A percentile compares a stretch with the other conserved stretches of the same genome.
phyloP scores from a whole-genome alignment of 2,329 filamentous ascomycete species.

The Diaporthe capsici region DNA sequence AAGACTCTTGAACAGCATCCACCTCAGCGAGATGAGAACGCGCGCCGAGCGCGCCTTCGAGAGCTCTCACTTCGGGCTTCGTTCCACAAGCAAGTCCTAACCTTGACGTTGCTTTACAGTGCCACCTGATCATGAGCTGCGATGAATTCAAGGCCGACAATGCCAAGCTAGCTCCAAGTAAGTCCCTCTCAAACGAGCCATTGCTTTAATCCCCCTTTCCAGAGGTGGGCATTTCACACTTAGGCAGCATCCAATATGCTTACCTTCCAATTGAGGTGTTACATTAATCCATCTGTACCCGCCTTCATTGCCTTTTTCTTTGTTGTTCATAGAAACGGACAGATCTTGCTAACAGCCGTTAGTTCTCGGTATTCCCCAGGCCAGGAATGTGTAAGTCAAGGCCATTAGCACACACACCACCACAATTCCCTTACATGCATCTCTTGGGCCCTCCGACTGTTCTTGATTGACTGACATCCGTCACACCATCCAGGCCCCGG shows the following conservation, averaged over 20 bases:
- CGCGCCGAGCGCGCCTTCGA: not conserved
- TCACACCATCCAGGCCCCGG: not conserved
- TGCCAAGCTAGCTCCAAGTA: conserved; percentile 20
- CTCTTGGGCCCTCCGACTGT: not conserved
- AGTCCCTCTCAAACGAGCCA: not conserved
- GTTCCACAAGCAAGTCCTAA: not conserved
- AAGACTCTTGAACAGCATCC: too few species aligned
- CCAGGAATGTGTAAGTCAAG: conserved; percentile 24
- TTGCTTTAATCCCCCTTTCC: not conserved
- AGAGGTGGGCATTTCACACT: not conserved
- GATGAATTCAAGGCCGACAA: conserved; percentile 28
- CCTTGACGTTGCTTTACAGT: not conserved
- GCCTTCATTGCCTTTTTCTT: not conserved
- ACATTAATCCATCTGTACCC: not conserved
- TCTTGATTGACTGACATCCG: not conserved
- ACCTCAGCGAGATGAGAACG: not conserved
- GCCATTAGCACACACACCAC: too few species aligned
- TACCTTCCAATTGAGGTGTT: not conserved
- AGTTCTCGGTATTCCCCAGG: not conserved
- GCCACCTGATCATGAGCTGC: conserved; percentile 1
- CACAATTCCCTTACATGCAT: too few species aligned
- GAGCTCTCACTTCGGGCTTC: too few species aligned
- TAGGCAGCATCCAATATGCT: not conserved
- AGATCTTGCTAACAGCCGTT: not conserved
- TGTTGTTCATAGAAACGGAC: not conserved